phyloP scores from a whole-genome alignment of 2,329 filamentous ascomycete genomes.

The Tolypocladium paradoxum region DNA sequence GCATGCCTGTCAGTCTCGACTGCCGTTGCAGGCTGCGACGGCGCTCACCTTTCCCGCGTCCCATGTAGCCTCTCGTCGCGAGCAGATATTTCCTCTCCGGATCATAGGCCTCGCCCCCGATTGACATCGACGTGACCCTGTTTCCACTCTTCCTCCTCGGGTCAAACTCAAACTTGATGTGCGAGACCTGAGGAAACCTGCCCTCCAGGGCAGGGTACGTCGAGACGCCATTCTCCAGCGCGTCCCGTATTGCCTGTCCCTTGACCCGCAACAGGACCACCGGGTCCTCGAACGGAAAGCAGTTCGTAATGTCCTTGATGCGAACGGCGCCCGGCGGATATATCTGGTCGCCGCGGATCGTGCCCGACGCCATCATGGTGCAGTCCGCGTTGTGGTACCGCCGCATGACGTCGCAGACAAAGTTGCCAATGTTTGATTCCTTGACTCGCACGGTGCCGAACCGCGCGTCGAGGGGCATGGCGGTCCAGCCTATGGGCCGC shows the following conservation, averaged over 20 bases:
- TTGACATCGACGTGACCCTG: constrained; percentile 50
- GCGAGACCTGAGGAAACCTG: constrained; percentile 77
- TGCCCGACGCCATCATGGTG: constrained; percentile 73
- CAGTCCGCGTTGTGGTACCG: constrained; percentile 74
- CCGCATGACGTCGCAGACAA: constrained; percentile 85
- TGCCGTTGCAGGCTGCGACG: not conserved
- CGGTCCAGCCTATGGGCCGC: constrained; percentile 75
- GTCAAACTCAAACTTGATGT: constrained; percentile 67
- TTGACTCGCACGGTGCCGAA: constrained; percentile 69
- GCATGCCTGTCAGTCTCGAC: not conserved
- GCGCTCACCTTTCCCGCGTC: constrained; percentile 55
- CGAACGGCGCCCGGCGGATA: constrained; percentile 71
- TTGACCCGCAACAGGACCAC: constrained; percentile 65
- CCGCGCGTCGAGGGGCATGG: constrained; percentile 70
- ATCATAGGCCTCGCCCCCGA: constrained; percentile 53
- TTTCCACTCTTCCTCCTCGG: constrained; percentile 47
- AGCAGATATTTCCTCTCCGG: constrained; percentile 56
- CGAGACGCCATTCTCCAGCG: constrained; percentile 74
- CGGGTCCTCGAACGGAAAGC: constrained; percentile 88
- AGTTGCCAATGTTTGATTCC: constrained; percentile 83
- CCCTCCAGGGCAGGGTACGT: constrained; percentile 74
- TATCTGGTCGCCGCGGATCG: constrained; percentile 78
- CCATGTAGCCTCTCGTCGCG: constrained; percentile 82
- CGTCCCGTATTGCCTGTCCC: constrained; percentile 64
- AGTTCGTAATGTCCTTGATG: constrained; percentile 75